Evolutionary conservation across 106 monocot genomes (phyloP).

Genomic region (Apostasia ramifera): DNA sequence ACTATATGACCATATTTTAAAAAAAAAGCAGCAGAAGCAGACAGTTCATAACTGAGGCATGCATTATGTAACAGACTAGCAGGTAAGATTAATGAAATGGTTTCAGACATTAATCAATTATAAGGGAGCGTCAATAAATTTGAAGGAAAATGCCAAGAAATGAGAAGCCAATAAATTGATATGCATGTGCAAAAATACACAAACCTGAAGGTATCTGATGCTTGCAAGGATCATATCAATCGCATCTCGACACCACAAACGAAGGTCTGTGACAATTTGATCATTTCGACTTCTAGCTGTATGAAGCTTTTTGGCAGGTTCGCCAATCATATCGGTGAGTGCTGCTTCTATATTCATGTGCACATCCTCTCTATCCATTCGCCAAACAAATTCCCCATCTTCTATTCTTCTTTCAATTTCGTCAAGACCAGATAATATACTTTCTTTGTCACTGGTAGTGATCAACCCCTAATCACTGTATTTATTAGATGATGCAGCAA

Average conservation of each 20-base stretch:
- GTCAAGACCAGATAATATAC: slow-evolving; percentile 78
- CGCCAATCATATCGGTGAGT: slow-evolving; percentile 81
- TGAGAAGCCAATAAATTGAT: background rate
- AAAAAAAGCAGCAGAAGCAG: too few relatives aligned
- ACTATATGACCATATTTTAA: too few relatives aligned
- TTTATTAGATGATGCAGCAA: background rate
- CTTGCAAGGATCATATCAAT: slow-evolving; percentile 56
- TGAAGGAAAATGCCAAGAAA: background rate
- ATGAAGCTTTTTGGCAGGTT: slow-evolving; percentile 95
- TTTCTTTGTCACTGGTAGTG: slow-evolving; percentile 47
- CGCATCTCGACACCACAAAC: slow-evolving; percentile 92
- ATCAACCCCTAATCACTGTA: slow-evolving; percentile 61
- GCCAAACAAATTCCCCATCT: slow-evolving; percentile 73
- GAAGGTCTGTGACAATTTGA: slow-evolving; percentile 87
- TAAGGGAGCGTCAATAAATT: too few relatives aligned
- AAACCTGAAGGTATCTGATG: slow-evolving; percentile 77
- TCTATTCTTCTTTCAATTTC: slow-evolving; percentile 73
- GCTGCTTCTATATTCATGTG: slow-evolving; percentile 99
- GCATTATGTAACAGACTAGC: too few relatives aligned
- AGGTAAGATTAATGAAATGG: too few relatives aligned
- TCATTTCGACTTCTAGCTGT: slow-evolving; percentile 97
- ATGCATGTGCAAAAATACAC: background rate
- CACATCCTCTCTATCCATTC: slow-evolving; percentile 87
- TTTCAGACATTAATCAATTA: too few relatives aligned
- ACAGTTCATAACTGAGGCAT: too few relatives aligned